phyloP scores from a whole-genome alignment of 2,329 filamentous ascomycete species.

The Colletotrichum zoysiae region DNA sequence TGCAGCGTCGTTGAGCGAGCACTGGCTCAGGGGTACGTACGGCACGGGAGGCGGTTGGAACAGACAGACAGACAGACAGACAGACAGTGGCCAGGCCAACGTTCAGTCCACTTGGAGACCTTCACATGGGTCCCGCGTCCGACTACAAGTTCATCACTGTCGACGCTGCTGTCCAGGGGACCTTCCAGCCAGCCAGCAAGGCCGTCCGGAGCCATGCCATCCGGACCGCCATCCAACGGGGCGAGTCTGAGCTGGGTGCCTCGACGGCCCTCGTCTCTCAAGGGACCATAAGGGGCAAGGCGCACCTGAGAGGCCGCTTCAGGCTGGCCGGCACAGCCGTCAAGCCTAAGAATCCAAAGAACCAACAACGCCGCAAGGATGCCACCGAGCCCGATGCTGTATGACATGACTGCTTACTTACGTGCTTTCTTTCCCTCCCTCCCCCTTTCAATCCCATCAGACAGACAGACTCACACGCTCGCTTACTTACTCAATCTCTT shows the following conservation, averaged over 20 bases:
- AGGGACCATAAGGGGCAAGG: conserved; percentile 24
- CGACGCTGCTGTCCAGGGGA: conserved; percentile 10
- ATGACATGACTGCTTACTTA: neutral
- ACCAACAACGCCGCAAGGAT: conserved; percentile 3
- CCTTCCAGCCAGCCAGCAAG: conserved; percentile 32
- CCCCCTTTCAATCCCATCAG: neutral
- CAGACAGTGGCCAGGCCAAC: neutral
- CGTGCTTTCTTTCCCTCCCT: too few species aligned
- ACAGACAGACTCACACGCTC: too few species aligned
- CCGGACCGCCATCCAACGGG: conserved; percentile 37
- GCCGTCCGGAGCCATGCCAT: conserved; percentile 41
- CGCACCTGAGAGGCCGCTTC: conserved; percentile 39
- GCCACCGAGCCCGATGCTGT: neutral
- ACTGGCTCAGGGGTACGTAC: neutral
- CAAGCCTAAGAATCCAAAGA: conserved; percentile 6
- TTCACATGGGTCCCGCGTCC: conserved; percentile 22
- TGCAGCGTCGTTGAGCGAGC: conserved; percentile 1
- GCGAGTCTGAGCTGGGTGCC: conserved; percentile 13
- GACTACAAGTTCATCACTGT: conserved; percentile 41
- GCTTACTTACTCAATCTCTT: conserved; percentile 5
- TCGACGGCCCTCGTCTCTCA: conserved; percentile 23
- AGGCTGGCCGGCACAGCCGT: conserved; percentile 11
- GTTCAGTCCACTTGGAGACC: neutral
- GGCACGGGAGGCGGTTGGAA: neutral
- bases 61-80: neutral